Conservation (phyloP, 2,329 filamentous ascomycete species). For the Ceratocystis ficicola region DNA sequence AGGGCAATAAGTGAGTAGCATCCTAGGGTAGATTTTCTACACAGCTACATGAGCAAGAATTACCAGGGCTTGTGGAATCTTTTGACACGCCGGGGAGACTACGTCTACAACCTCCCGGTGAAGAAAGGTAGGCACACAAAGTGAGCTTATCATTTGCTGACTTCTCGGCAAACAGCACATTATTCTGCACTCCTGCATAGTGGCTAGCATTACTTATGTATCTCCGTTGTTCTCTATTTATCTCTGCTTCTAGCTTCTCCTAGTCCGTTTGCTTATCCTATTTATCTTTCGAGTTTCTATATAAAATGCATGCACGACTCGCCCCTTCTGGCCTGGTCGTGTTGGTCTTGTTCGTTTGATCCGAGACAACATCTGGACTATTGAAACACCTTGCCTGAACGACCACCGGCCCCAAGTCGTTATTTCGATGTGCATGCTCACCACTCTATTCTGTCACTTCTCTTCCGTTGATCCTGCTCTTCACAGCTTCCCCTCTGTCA, state of each 20-base stretch:
- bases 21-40: not conserved
- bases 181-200: not conserved
- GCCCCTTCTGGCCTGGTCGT: not conserved
- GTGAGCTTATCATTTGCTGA: not conserved
- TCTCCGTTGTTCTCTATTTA: not conserved
- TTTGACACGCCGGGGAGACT: not conserved
- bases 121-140: no score
- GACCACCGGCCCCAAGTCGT: not conserved
- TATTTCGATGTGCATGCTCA: not conserved
- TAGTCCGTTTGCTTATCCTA: not conserved
- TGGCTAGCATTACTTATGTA: not conserved
- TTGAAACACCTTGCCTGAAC: not conserved
- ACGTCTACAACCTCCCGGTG: no score
- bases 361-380: not conserved
- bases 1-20: not conserved
- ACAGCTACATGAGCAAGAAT: not conserved
- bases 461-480: not conserved
- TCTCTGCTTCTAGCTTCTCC: not conserved
- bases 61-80: not conserved
- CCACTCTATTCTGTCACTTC: conserved; percentile 10
- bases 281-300: not conserved
- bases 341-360: not conserved
- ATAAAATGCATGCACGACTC: not conserved
- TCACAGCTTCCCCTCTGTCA: not conserved
- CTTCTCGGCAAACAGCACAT: not conserved